Evolutionary conservation across 768 basidiomycete genomes (phyloP), one percentile per base, ranked within the genome.

Genomic region (Suillus subaureus): DNA sequence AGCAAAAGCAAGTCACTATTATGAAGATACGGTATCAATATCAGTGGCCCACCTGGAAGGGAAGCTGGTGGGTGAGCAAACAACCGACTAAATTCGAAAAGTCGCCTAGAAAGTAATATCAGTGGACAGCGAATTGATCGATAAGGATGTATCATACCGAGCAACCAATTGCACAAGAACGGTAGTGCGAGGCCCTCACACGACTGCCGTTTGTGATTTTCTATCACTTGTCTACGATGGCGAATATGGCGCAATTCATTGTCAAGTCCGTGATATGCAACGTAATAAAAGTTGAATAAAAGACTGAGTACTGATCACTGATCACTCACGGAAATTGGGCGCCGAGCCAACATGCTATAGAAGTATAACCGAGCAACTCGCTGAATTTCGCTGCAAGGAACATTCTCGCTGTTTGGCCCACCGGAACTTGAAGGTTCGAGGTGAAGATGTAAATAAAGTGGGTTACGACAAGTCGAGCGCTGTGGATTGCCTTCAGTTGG

Each of bases 151-250:
- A 45, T 78, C 85, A 71, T 72, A 95, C 95, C 96, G 28, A 93
- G 82, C 65, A 96, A 80, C 97, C 97, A 99, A 70, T 93, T 97
- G 67, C 89, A 83, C 62, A 99, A 84, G 77, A 99, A 99, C 0
- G 96, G 95, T 21, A 98, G 81, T 1, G 97, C 92, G 60, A 99
- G 88, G 37, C 96, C 91, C 71, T 95, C 94, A 74, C 91, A 94
- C 52, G 92, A 94, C 74, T 90, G 87, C 21, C 84, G 80, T 64
- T 81, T 82, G 64, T 84, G 80, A 76, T 96, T 97, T 79, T 93
- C 89, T 39, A 96, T 56, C 11, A 97, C 84, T 81, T 97, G 96
- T 57, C 94, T 96, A 72, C 57, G 55, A 54, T n/a, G 13, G 33
- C 28, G 63, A 65, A 57, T 58, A 49, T 52, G 18, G 37, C 28